Evolutionary conservation across 1,284 basidiomycete genomes (phyloP).

Genomic region (Cerioporus squamosus): DNA sequence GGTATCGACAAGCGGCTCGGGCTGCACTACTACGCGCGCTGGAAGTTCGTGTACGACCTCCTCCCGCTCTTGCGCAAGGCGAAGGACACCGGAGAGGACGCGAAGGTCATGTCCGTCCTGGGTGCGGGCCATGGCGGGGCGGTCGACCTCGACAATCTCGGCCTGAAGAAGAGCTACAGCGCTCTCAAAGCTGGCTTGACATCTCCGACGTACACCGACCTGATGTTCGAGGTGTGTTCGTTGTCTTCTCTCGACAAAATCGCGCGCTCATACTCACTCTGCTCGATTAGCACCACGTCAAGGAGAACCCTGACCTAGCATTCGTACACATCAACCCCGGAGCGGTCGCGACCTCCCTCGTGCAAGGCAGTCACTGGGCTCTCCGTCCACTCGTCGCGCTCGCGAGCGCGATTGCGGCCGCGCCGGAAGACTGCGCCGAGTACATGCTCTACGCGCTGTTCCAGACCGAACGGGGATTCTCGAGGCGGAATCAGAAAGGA

Average conservation of each 20-base stretch:
- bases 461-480: constrained; percentile 34
- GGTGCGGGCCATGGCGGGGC: constrained; percentile 25
- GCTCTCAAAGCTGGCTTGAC: constrained; percentile 27
- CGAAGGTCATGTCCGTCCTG: constrained; percentile 31
- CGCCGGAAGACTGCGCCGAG: constrained; percentile 43
- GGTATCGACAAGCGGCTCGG: constrained; percentile 34
- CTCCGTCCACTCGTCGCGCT: constrained; percentile 32
- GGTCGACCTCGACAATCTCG: constrained; percentile 39
- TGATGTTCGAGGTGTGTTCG: constrained; percentile 38
- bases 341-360: constrained; percentile 34
- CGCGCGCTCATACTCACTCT: background rate
- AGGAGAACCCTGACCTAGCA: constrained; percentile 35
- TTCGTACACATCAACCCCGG: constrained; percentile 42
- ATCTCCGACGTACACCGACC: constrained; percentile 38
- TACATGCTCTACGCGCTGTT: constrained; percentile 48
- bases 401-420: constrained; percentile 28
- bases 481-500: constrained; percentile 40
- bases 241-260: background rate
- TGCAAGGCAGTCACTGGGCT: constrained; percentile 28
- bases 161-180: constrained; percentile 37
- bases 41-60: constrained; percentile 35
- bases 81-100: constrained; percentile 31
- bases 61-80: constrained; percentile 30
- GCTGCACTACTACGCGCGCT: constrained; percentile 35
- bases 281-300: constrained; percentile 1